Evolutionary conservation across 2,329 filamentous ascomycete genomes (phyloP).

Genomic region (Emericellopsis atlantica): DNA sequence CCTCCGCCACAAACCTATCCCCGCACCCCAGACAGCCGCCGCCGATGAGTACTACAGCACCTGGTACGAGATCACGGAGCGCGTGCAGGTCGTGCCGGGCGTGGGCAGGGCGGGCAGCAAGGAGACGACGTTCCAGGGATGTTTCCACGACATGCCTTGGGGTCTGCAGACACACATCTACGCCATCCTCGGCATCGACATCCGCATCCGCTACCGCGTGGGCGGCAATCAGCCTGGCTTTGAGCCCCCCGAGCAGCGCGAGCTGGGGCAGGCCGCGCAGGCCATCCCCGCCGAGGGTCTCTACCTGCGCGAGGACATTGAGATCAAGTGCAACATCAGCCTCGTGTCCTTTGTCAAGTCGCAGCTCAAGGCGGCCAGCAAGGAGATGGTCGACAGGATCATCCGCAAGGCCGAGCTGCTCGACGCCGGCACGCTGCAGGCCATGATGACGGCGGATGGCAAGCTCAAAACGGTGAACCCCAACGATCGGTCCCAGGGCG

Average conservation of each 20-base stretch:
- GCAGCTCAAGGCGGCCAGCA: slow-evolving; percentile 52
- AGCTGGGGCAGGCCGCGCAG: slow-evolving; percentile 44
- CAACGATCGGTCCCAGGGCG: slow-evolving; percentile 29
- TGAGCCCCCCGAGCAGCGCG: slow-evolving; percentile 45
- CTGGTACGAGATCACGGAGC: slow-evolving; percentile 62
- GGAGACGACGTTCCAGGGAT: slow-evolving; percentile 56
- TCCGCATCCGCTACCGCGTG: slow-evolving; percentile 57
- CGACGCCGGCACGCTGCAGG: slow-evolving; percentile 51
- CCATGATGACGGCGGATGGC: slow-evolving; percentile 51
- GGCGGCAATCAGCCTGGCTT: slow-evolving; percentile 55
- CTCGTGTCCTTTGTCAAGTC: slow-evolving; percentile 54
- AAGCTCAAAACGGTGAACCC: slow-evolving; percentile 47
- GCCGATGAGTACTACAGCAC: slow-evolving; percentile 61
- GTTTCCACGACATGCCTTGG: slow-evolving; percentile 59
- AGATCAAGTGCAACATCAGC: slow-evolving; percentile 56
- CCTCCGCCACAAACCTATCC: slow-evolving; percentile 47
- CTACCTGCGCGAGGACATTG: slow-evolving; percentile 58
- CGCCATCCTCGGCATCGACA: slow-evolving; percentile 52
- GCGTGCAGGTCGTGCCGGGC: slow-evolving; percentile 56
- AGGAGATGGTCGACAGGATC: slow-evolving; percentile 54
- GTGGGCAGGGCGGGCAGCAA: slow-evolving; percentile 51
- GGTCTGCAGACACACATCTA: slow-evolving; percentile 62
- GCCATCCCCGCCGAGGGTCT: slow-evolving; percentile 51
- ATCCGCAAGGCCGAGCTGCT: slow-evolving; percentile 61
- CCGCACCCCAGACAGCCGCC: slow-evolving; percentile 53